phyloP scores from a whole-genome alignment of 768 basidiomycete genomes.

The Collybia nuda region DNA sequence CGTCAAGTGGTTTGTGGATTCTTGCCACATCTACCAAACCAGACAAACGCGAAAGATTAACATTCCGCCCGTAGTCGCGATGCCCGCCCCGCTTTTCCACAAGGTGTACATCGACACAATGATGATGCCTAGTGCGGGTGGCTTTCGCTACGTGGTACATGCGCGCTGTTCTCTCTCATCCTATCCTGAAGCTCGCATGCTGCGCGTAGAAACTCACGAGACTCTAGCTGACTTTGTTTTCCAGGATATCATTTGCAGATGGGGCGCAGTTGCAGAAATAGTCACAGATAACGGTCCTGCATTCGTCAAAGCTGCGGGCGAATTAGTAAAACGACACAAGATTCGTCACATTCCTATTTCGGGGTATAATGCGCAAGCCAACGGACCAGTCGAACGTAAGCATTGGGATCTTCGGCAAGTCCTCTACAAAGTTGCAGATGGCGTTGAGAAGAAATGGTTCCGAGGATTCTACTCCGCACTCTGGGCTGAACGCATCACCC shows the following conservation, averaged over 20 bases:
- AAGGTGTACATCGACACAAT: slow-evolving; percentile 40
- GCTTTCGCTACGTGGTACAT: slow-evolving; percentile 34
- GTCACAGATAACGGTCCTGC: slow-evolving; percentile 37
- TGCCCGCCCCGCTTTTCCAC: slow-evolving; percentile 25
- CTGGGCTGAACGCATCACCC: slow-evolving; percentile 13
- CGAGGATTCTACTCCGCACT: too few relatives aligned
- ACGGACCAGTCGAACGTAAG: slow-evolving; percentile 26
- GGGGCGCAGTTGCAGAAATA: slow-evolving; percentile 33
- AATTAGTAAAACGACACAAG: slow-evolving; percentile 12
- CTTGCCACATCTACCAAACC: slow-evolving; percentile 28
- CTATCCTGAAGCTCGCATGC: slow-evolving; percentile 29
- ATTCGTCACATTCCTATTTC: slow-evolving; percentile 35
- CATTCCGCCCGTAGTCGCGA: slow-evolving; percentile 1
- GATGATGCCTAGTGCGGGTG: slow-evolving; percentile 31
- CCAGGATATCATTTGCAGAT: slow-evolving; percentile 24
- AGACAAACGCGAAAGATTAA: slow-evolving; percentile 16
- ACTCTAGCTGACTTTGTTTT: slow-evolving; percentile 30
- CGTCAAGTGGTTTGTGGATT: slow-evolving; percentile 21
- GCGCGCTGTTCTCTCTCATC: slow-evolving; percentile 29
- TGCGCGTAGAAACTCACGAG: slow-evolving; percentile 24
- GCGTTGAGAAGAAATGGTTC: too few relatives aligned
- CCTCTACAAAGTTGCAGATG: too few relatives aligned
- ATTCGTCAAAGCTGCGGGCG: slow-evolving; percentile 22
- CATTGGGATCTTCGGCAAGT: too few relatives aligned
- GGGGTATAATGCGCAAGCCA: slow-evolving; percentile 32